Percentiles rank a stretch among this genome's conserved stretches.
Evolutionary conservation across 495 filamentous ascomycete species (phyloP).

Genomic region (Bombardia bombarda): DNA sequence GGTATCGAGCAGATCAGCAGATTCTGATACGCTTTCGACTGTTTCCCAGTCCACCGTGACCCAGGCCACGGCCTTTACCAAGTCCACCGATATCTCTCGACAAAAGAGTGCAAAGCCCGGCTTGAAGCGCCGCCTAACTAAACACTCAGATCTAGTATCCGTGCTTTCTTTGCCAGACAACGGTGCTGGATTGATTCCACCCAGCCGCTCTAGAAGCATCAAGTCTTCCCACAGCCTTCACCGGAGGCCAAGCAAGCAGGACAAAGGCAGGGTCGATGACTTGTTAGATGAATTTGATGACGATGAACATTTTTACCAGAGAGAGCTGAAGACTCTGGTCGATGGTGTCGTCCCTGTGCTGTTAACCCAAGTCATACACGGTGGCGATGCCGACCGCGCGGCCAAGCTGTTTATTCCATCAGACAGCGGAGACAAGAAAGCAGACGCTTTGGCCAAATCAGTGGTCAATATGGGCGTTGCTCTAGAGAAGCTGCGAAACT

Average conservation of each 20-base stretch:
- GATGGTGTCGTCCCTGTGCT: constrained; percentile 95
- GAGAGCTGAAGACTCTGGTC: constrained; percentile 87
- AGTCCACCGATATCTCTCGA: constrained; percentile 28
- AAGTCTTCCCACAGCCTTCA: constrained; percentile 65
- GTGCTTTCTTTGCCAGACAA: constrained; percentile 72
- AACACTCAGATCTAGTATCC: constrained; percentile 88
- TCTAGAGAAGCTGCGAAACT: constrained; percentile 71
- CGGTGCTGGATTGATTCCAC: constrained; percentile 35
- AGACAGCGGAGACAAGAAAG: constrained; percentile 17
- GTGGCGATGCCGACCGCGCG: constrained; percentile 55
- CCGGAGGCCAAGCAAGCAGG: constrained; percentile 55
- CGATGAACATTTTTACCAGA: constrained; percentile 85
- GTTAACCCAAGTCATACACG: constrained; percentile 72
- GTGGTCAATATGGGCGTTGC: constrained; percentile 93
- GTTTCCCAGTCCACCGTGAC: constrained; percentile 43
- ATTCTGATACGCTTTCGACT: constrained; percentile 31
- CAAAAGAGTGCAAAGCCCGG: constrained; percentile 35
- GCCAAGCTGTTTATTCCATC: constrained; percentile 53
- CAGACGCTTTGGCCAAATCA: constrained; percentile 58
- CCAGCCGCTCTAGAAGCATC: constrained; percentile 47
- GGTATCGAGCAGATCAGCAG: constrained; percentile 48
- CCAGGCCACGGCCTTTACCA: constrained; percentile 33
- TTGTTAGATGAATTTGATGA: constrained; percentile 71
- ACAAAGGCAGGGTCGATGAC: constrained; percentile 59
- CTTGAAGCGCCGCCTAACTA: constrained; percentile 72